Evolutionary conservation across 805 yeast genomes (phyloP), one percentile per base, ranked within the genome.

Genomic region (Candida montana): DNA sequence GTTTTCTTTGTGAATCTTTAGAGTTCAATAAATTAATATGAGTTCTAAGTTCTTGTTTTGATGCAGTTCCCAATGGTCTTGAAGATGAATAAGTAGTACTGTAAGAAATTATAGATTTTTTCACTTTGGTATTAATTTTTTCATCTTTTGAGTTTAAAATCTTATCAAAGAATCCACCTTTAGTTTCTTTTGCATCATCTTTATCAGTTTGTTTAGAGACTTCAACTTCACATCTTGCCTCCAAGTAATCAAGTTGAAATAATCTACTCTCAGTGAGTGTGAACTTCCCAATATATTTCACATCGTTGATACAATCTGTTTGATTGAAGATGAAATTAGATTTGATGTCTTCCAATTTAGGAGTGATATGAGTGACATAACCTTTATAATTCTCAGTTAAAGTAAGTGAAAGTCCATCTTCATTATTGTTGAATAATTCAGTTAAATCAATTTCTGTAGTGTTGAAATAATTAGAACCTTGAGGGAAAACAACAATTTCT

Each of bases 1-100:
- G 62, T 23, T 65, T 62, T 40, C 85, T 69, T 40, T 70, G 77
- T 12, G 64, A 61, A 51, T 88, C 96, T 42, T 68, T 68, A 18
- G 58, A 55, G 43, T 76, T 79, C 58, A 83, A 68, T 15, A 64
- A 64, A 30, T 63, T 61, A 51, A 91, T 67, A 44, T 77, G 79
- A 5, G 62, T 52, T 23, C 63, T 59, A 8, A 81, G 63, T 20
- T 61, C 59, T 45, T 64, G 64, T 48, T 76, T 79, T 13, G 75
- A 62, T 3, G 72, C 59, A 2, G 69, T 41, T 40, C 77, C 75
- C 49, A 73, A 53, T 19, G 86, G 79, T 35, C 69, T 65, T 12
- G 78, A 66, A 12, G 69, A 61, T 17, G 64, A 42, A 35, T 71
- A 64, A 32, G 61, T 61, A 2, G 65, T 51, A 33, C 59, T 64